These are phyloP conservation scores for Psidium friedrichsthalianum DNA, from an alignment of 345 rosid species.

Conservation along the genomic window DNA sequence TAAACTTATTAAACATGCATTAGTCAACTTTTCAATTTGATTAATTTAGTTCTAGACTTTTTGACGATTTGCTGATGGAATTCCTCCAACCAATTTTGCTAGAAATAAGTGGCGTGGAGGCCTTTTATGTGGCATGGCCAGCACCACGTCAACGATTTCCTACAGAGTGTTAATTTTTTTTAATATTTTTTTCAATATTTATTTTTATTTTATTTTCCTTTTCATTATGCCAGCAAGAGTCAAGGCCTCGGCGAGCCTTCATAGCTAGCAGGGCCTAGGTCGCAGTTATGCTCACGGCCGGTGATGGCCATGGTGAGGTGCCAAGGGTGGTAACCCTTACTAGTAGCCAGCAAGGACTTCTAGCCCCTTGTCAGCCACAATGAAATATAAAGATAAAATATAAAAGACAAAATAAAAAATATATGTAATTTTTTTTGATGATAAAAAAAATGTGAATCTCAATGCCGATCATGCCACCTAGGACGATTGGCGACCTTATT, in stretches of 20 bases:
- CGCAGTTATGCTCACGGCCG: fast-evolving
- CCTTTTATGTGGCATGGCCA: fast-evolving
- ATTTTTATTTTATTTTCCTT: neutral
- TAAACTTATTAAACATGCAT: no score
- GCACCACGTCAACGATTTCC: fast-evolving
- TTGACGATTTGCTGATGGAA: fast-evolving
- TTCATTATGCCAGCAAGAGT: neutral
- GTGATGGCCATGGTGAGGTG: neutral
- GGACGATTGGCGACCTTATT: no score
- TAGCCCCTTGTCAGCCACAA: no score
- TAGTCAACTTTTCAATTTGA: no score
- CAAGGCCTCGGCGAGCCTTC: no score
- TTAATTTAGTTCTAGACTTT: neutral
- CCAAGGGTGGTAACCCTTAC: neutral
- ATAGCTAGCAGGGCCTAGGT: no score
- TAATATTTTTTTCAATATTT: neutral
- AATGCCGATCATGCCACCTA: no score
- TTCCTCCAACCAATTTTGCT: neutral
- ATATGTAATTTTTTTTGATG: neutral
- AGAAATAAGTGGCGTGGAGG: neutral
- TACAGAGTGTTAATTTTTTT: neutral
- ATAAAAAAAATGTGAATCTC: neutral
- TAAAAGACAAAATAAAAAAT: no score
- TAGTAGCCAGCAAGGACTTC: no score
- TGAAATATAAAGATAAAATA: no score